Evolutionary conservation across 495 filamentous ascomycete species (phyloP), one percentile per base, ranked within the genome.

Genomic region (Paragyromitra xinjiangensis): DNA sequence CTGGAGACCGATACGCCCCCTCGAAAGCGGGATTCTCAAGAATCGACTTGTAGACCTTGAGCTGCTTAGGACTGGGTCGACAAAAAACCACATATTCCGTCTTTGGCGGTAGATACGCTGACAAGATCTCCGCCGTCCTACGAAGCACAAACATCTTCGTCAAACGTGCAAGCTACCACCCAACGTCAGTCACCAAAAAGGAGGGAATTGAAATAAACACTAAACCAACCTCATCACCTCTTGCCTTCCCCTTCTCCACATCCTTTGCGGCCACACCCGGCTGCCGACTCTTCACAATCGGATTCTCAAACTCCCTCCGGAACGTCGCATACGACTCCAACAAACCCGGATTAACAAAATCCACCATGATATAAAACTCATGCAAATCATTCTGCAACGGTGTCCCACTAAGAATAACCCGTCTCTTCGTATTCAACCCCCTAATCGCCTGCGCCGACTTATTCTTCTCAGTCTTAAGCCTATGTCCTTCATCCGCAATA

Each of bases 391-490:
- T 94, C 81, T 94, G 92, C 19, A 94, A 88, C 19, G 92, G 92
- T 0, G 92, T 94, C 0, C 92, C 92, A 4, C 91, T 92, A 0
- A 95, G 85, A 71, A 94, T 91, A 61, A 94, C 84, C 67, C 92
- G 84, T 65, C 89, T 87, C 48, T 87, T 83, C 0, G 92, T 92
- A 76, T 91, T 92, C 3, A 95, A 84, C 0, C 90, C 88, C 69
- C 89, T 89, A 72, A 95, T 94, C 12, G 92, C 92, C 67, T 89
- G 86, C 22, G 91, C 91, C 66, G 91, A 90, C 83, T 94, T 94
- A 81, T 94, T 95, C 81, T 92, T 90, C 14, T 92, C 88, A 0
- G 92, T 94, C 82, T 95, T 95, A 19, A 95, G 87, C 68, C 92
- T 84, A 81, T 95, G 92, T 0, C 92, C 92, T 84, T 95, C 92